Evolutionary conservation across 1,139 yeast species (phyloP).

Genomic region (Komagataea norvegica): DNA sequence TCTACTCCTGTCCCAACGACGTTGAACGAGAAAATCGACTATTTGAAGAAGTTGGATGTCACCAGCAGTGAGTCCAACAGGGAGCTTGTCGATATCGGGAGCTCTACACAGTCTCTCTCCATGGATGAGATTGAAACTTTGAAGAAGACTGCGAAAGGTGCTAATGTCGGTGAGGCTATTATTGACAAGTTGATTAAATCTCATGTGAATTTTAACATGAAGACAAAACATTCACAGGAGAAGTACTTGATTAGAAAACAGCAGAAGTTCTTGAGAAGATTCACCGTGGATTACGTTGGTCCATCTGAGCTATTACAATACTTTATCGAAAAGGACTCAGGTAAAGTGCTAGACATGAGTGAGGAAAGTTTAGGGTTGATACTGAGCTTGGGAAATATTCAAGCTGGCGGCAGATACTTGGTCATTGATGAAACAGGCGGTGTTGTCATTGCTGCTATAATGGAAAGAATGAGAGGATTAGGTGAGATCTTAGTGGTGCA

Average conservation of each 20-base stretch:
- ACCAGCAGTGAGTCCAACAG: constrained; percentile 58
- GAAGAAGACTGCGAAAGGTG: constrained; percentile 61
- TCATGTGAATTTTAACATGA: constrained; percentile 83
- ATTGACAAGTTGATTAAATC: constrained; percentile 78
- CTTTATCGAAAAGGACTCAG: constrained; percentile 67
- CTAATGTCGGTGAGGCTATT: constrained; percentile 70
- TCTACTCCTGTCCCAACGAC: constrained; percentile 27
- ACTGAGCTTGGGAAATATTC: constrained; percentile 71
- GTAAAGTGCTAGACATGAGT: constrained; percentile 74
- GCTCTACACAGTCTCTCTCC: constrained; percentile 67
- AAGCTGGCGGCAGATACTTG: constrained; percentile 85
- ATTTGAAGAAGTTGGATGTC: constrained; percentile 32
- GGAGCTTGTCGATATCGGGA: constrained; percentile 67
- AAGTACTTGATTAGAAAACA: constrained; percentile 89
- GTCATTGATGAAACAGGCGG: constrained; percentile 93
- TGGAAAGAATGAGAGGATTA: constrained; percentile 84
- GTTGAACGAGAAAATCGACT: constrained; percentile 23
- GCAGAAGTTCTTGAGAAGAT: constrained; percentile 81
- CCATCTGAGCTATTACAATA: constrained; percentile 70
- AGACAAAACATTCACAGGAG: constrained; percentile 86
- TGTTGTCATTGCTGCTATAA: constrained; percentile 69
- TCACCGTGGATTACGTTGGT: constrained; percentile 78
- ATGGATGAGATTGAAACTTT: constrained; percentile 75
- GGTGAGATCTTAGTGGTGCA: constrained; percentile 78
- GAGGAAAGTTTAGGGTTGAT: constrained; percentile 77